Evolutionary conservation across 192 early-diverging fungal genomes (phyloP), one percentile per base, ranked within the genome.

Genomic region (Coemansia sp.): DNA sequence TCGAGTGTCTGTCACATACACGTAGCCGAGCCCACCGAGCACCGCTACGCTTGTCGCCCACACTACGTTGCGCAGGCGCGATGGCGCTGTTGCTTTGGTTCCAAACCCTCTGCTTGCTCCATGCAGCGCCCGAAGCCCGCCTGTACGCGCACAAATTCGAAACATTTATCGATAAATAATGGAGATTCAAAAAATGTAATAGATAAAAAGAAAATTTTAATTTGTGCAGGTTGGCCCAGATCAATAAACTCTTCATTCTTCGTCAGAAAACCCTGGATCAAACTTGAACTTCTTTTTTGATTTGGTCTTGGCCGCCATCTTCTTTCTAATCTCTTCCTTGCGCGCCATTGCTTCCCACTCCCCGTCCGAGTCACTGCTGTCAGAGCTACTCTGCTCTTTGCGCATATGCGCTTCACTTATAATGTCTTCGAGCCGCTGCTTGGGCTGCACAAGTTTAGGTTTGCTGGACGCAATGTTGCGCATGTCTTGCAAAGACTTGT

Each of bases 1-100:
- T n/a, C 91, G 88, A 26, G 90, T 78, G 71, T 95, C 92, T 25
- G 71, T 83, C 29, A 82, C 76, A 67, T 89, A 93, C 43, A 81
- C 57, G 57, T 83, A 61, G 11, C 84, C 85, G 11, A 88, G 66
- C 8, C 82, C 65, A 6, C 63, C 67, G 19, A 66, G 75, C 29
- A 76, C 61, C 48, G 86, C 57, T 1, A 26, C 23, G 6, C 48
- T 17, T 56, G 82, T 79, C 67, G 76, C 50, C 76, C 77, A 72
- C 12, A 64, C 54, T 1, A 51, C 31, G 47, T 68, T 69, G 59
- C 66, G 69, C 56, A 68, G 41, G 21, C 56, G 59, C 10, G 77
- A 74, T 16, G 72, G 69, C 8, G 58, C 37, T 35, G 65, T 21
- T 51, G 68, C 71, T 39, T 73, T 69, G 52, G 58, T 72, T 38